These are phyloP conservation scores for Phytopythium montanum DNA, from an alignment of 352 stramenopile species.

Conservation along the genomic window DNA sequence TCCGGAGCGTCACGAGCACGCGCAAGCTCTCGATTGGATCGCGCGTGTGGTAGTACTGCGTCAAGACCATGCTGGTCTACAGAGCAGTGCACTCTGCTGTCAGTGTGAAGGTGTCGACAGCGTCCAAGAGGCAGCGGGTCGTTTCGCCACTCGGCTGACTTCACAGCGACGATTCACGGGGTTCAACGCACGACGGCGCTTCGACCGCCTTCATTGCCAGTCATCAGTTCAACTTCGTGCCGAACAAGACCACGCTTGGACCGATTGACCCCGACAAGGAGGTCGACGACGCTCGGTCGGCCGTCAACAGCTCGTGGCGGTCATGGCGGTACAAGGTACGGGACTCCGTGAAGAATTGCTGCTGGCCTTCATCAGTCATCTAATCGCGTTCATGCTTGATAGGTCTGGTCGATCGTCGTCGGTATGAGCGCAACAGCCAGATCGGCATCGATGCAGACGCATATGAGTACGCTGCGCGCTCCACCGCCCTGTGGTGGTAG, in stretches of 20 bases:
- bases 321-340: neutral
- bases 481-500: neutral
- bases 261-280: neutral
- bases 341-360: neutral
- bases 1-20: slow-evolving; percentile 51
- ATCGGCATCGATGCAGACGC: neutral
- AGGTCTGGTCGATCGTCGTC: neutral
- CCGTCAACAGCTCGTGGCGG: neutral
- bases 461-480: neutral
- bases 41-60: slow-evolving; percentile 66
- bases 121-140: neutral
- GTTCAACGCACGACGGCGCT: neutral
- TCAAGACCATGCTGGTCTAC: slow-evolving; percentile 32
- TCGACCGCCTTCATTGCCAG: neutral
- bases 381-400: neutral
- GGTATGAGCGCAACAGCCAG: neutral
- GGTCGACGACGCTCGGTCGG: neutral
- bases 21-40: slow-evolving; percentile 71
- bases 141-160: slow-evolving; percentile 1
- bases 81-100: no score
- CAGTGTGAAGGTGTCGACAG: no score
- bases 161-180: neutral
- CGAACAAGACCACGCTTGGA: neutral
- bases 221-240: neutral
- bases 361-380: neutral